Conservation (phyloP, 192 early-diverging fungal genomes). For the Linnemannia hyalina region DNA sequence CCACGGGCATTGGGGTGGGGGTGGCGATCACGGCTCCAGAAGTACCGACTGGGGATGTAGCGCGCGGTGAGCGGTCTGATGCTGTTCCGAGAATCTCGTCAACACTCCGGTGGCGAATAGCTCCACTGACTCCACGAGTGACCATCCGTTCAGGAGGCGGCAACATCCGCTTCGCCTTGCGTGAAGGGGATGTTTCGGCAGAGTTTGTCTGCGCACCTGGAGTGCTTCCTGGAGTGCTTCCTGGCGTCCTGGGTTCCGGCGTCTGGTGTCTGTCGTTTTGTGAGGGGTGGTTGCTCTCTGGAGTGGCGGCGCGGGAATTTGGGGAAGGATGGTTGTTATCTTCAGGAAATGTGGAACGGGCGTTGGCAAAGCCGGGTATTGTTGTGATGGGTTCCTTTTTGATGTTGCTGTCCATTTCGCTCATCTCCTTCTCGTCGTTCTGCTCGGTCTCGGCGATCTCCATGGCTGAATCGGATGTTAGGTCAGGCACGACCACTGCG, state of each 20-base stretch:
- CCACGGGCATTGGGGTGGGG: slow-evolving; percentile 6
- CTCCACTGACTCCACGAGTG: slow-evolving; percentile 70
- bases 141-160: slow-evolving; percentile 71
- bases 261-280: slow-evolving; percentile 41
- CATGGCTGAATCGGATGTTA: slow-evolving; percentile 44
- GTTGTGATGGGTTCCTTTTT: slow-evolving; percentile 41
- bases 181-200: slow-evolving; percentile 56
- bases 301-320: slow-evolving; percentile 36
- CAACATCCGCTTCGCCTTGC: slow-evolving; percentile 54
- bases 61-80: slow-evolving; percentile 42
- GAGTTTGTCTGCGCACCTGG: slow-evolving; percentile 39
- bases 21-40: slow-evolving; percentile 14
- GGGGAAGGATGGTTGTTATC: slow-evolving; percentile 39
- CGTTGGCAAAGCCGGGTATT: slow-evolving; percentile 32
- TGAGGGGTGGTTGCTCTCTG: neutral
- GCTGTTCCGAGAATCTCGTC: slow-evolving; percentile 65
- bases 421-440: slow-evolving; percentile 14
- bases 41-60: slow-evolving; percentile 18
- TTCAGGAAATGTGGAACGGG: neutral
- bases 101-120: slow-evolving; percentile 68
- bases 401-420: slow-evolving; percentile 23
- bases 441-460: slow-evolving; percentile 32
- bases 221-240: slow-evolving; percentile 53
- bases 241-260: slow-evolving; percentile 52
- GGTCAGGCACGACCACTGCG: slow-evolving; percentile 46